phyloP scores from a whole-genome alignment of 2,329 filamentous ascomycete species.

The Cladosporium phlei region DNA sequence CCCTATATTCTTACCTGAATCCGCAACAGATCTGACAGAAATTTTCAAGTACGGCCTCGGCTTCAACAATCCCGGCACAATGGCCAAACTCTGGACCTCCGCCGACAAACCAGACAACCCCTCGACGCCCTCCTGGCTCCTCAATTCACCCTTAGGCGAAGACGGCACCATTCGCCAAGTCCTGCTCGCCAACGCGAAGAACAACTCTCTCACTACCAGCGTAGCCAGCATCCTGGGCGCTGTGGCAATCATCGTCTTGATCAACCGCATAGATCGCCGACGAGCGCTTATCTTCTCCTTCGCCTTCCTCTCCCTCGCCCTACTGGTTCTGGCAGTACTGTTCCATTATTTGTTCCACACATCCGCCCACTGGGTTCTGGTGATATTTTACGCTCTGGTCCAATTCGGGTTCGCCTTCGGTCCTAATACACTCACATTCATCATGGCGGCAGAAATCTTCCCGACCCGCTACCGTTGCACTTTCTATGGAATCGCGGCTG shows the following conservation, averaged over 20 bases:
- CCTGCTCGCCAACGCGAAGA: slow-evolving; percentile 18
- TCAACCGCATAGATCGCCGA: slow-evolving; percentile 39
- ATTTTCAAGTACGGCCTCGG: slow-evolving; percentile 17
- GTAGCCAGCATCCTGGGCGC: slow-evolving; percentile 41
- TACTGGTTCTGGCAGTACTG: slow-evolving; percentile 40
- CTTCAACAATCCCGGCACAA: slow-evolving; percentile 21
- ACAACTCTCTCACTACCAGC: slow-evolving; percentile 21
- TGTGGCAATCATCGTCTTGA: slow-evolving; percentile 36
- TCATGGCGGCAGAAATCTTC: slow-evolving; percentile 53
- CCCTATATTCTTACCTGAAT: neutral
- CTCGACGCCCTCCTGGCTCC: slow-evolving; percentile 17
- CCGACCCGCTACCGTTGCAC: slow-evolving; percentile 52
- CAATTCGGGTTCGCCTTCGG: slow-evolving; percentile 48
- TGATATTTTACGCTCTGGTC: slow-evolving; percentile 42
- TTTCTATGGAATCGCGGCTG: slow-evolving; percentile 52
- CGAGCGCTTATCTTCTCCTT: slow-evolving; percentile 43
- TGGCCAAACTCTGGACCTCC: slow-evolving; percentile 21
- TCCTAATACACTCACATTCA: slow-evolving; percentile 25
- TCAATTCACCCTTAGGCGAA: slow-evolving; percentile 12
- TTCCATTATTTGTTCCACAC: slow-evolving; percentile 36
- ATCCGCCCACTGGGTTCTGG: slow-evolving; percentile 30
- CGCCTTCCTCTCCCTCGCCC: slow-evolving; percentile 38
- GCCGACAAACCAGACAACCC: slow-evolving; percentile 5
- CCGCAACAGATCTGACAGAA: neutral
- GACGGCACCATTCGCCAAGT: slow-evolving; percentile 16